phyloP scores from a whole-genome alignment of 768 basidiomycete species.

The Tricholomella constricta region DNA sequence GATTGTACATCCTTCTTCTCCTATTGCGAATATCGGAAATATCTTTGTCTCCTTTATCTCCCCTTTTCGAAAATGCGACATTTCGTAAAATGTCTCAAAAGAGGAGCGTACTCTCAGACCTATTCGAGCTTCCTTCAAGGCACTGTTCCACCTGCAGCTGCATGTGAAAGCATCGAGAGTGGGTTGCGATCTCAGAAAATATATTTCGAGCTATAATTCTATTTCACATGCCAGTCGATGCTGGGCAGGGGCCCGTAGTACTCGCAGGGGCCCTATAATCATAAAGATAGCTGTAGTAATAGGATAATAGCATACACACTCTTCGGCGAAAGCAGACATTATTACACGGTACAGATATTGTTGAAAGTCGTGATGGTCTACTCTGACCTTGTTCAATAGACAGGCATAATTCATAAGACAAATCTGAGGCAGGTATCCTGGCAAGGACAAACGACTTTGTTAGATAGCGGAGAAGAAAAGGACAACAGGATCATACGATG shows the following conservation, averaged over 20 bases:
- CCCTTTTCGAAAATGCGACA: too few relatives aligned
- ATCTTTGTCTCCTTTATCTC: too few relatives aligned
- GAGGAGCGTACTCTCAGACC: too few relatives aligned
- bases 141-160: too few relatives aligned
- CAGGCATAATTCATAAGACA: conserved; percentile 9
- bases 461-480: neutral
- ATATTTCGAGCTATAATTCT: too few relatives aligned
- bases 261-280: neutral
- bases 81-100: too few relatives aligned
- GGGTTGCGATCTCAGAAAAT: too few relatives aligned
- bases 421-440: conserved; percentile 40
- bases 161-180: too few relatives aligned
- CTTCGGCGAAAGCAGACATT: neutral
- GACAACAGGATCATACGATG: conserved; percentile 43
- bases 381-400: neutral
- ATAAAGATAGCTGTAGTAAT: neutral
- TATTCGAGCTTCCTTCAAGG: too few relatives aligned
- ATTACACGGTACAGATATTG: conserved; percentile 4
- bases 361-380: neutral
- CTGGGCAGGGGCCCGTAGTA: too few relatives aligned
- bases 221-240: neutral
- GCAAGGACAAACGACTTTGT: conserved; percentile 3
- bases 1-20: too few relatives aligned
- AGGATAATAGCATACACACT: neutral
- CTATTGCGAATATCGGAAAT: too few relatives aligned